A percentile compares a stretch with the other conserved stretches of the same genome.
phyloP scores from a whole-genome alignment of 352 stramenopile genomes.

The Phytophthora hybrid region DNA sequence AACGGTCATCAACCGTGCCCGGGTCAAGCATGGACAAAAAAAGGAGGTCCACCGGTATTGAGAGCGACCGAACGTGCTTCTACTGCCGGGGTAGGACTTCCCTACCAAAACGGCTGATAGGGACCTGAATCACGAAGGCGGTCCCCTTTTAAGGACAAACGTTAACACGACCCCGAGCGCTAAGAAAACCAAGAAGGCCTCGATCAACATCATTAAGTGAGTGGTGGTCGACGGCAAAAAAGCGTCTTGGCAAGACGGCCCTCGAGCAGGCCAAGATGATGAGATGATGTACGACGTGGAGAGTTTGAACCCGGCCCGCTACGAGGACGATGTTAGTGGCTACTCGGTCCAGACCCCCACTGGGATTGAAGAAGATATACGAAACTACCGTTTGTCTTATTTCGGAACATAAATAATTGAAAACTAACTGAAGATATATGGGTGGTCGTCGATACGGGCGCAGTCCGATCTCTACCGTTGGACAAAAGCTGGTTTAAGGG shows the following conservation, averaged over 20 bases:
- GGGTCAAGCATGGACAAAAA: conserved; percentile 4
- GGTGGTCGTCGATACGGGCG: too few relatives aligned
- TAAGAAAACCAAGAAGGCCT: conserved; percentile 4
- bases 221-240: background rate
- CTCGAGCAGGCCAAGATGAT: background rate
- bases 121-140: conserved; percentile 10
- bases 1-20: conserved; percentile 8
- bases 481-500: too few relatives aligned
- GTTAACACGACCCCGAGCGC: conserved; percentile 12
- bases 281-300: background rate
- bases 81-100: conserved; percentile 17
- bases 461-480: too few relatives aligned
- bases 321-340: background rate
- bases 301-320: background rate
- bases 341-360: background rate
- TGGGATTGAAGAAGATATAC: too few relatives aligned
- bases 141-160: conserved; percentile 13
- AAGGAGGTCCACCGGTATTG: background rate
- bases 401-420: too few relatives aligned
- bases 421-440: too few relatives aligned
- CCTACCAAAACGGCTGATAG: background rate
- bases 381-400: too few relatives aligned
- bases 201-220: conserved; percentile 26
- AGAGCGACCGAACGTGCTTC: background rate
- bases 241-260: background rate